Base-by-base conservation (phyloP, 208 protist species). In the Crithidia sp. region DNA sequence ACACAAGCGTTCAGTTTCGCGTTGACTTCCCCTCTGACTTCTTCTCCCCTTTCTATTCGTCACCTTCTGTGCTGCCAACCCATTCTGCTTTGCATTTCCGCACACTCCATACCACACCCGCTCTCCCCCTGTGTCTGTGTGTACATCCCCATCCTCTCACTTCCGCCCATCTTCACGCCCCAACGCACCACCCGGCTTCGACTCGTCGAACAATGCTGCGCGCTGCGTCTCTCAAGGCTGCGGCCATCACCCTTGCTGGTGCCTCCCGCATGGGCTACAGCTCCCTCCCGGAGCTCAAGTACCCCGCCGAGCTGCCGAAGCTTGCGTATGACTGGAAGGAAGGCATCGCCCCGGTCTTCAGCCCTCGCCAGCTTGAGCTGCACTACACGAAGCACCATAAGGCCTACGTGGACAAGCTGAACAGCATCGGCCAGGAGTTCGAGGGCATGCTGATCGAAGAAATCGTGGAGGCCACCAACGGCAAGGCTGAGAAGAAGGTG, bases 311-410 rank as follows among this genome's bases (percentile, higher is more conserved):
- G 76, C 79, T 96, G 54, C 92, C 92, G 28, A 87, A 77, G 72
- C 72, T 96, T 17, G 2, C 45, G 37, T 96, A 85, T 70, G 80
- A 91, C 56, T 92, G 81, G 69, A 87, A 94, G 74, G 81, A 89
- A 6, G 92, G 92, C 54, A 86, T 90, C 54, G 52, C 64, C 28
- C 92, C 92, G 5, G 87, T 95, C 10, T 84, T 97, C 59, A 90
- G 79, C 56, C 76, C 89, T 9, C 84, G 90, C 7, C 93, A 97
- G 81, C 17, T 97, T 39, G 92, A 97, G 77, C 82, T 97, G 55
- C 95, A 98, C 85, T 97, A 97, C 86, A 93, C 75, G 12, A 98
- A 97, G 77, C 94, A 98, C 77, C 94, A 98, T 85, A 94, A 96
- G 80, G 89, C 89, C 8, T 98, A 97, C 82, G 87, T 97, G 7